Base-by-base conservation (phyloP, 345 rosid species). In the Kandelia obovata region DNA sequence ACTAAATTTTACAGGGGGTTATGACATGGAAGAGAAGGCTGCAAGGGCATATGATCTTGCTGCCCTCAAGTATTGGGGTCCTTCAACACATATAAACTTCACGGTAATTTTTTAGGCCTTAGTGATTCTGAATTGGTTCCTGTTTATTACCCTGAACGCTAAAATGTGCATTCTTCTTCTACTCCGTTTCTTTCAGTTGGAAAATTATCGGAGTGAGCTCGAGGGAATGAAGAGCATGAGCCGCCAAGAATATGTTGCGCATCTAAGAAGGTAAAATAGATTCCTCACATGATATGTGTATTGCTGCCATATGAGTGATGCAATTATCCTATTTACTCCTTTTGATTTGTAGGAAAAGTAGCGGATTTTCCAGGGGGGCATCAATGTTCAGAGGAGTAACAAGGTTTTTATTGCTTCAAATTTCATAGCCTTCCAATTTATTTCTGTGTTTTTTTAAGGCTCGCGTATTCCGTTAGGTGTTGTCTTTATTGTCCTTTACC, bases 21-120 rank as follows among this genome's bases (percentile, higher is more conserved):
- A 89, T 84, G 96, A 89, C 63, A 87, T 87, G 96, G 96, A 89
- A 78, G 96, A 86, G 66, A 89, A 86, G 82, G 96, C 96, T 63
- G 92, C 96, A 5, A 80, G 87, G 74, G 86, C 96, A 53, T 89
- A 89, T 73, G 96, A 89, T 81, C 90, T 89, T n/a, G 96, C 96
- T 5, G 96, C 96, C 17, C 90, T 89, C 0, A 89, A 89, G 83
- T 89, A 89, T 75, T 89, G 96, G 96, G 96, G 96, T 13, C 81
- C 89, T 75, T 83, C 92, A 0, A 89, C 96, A 3, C 96, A 87
- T 53, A 89, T 87, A 8, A 89, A 89, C 75, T 89, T 89, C 51
- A 80, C 87, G 61, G 96, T 89, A 83, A 30, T 19, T 30, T 8
- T 21, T 70, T 27, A 4, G n/a, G 26, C 8, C 28, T 0, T 4